These are phyloP conservation scores for Colletotrichum tropicicola DNA, from an alignment of 2,329 filamentous ascomycete species.

Conservation along the genomic window DNA sequence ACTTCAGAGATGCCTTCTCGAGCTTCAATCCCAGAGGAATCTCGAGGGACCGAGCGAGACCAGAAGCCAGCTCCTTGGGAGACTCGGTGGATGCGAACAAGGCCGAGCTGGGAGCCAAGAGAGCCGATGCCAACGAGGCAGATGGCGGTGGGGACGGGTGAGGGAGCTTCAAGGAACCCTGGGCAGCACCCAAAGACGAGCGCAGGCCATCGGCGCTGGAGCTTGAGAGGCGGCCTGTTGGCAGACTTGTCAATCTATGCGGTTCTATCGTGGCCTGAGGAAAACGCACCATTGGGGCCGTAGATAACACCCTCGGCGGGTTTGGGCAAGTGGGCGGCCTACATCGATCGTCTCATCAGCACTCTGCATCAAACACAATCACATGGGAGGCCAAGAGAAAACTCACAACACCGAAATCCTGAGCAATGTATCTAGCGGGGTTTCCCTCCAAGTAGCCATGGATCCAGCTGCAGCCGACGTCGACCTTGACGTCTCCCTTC, in stretches of 20 bases:
- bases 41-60: conserved; percentile 26
- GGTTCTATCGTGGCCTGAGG: no score
- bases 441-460: conserved; percentile 26
- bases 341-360: conserved; percentile 3
- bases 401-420: conserved; percentile 27
- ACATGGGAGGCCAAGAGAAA: no score
- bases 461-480: conserved; percentile 28
- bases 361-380: background rate
- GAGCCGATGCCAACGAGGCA: conserved; percentile 20
- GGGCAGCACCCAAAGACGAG: conserved; percentile 15
- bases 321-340: conserved; percentile 22
- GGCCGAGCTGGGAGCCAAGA: conserved; percentile 4
- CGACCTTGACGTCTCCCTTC: conserved; percentile 24
- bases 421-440: conserved; percentile 23
- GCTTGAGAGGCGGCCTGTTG: conserved; percentile 17
- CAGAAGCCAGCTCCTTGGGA: conserved; percentile 12
- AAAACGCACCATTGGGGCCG: conserved; percentile 14
- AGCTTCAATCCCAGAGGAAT: conserved; percentile 26
- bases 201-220: conserved; percentile 13
- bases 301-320: conserved; percentile 25
- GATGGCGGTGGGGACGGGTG: conserved; percentile 11
- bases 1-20: conserved; percentile 26
- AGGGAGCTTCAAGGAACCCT: conserved; percentile 23
- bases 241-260: background rate
- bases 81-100: conserved; percentile 2